Conservation (phyloP, 2,329 filamentous ascomycete genomes). For the Lachnellula occidentalis region DNA sequence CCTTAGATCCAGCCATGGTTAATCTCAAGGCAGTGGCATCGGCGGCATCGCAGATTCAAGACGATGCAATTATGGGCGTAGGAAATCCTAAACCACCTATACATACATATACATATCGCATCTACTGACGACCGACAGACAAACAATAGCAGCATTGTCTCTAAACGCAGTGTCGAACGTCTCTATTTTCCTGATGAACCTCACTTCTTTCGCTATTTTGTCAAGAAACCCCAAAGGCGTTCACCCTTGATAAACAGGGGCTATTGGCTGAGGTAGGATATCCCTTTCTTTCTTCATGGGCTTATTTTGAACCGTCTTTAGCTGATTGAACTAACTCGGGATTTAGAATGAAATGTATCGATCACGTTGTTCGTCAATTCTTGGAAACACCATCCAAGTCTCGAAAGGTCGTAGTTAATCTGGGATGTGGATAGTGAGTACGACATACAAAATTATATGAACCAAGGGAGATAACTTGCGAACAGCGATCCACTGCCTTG, state of each 20-base stretch:
- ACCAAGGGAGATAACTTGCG: constrained; percentile 14
- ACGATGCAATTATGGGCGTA: constrained; percentile 38
- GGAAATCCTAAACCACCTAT: constrained; percentile 3
- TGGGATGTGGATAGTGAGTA: constrained; percentile 85
- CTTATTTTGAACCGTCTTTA: no score
- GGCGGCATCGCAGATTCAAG: constrained; percentile 32
- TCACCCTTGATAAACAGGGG: constrained; percentile 88
- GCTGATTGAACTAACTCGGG: no score
- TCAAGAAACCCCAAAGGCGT: constrained; percentile 73
- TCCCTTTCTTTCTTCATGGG: no score
- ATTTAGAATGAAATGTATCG: constrained; percentile 67
- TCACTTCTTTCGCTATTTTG: constrained; percentile 84
- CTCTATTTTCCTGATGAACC: constrained; percentile 73
- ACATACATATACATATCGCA: background rate
- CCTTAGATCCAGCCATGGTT: background rate
- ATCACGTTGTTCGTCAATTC: constrained; percentile 68
- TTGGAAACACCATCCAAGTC: constrained; percentile 51
- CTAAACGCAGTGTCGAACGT: constrained; percentile 87
- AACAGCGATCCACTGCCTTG: constrained; percentile 79
- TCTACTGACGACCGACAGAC: constrained; percentile 46
- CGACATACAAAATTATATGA: background rate
- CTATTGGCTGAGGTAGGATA: constrained; percentile 60
- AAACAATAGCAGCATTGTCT: constrained; percentile 87
- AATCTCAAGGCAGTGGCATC: constrained; percentile 3
- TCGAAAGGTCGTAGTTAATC: constrained; percentile 70